Evolutionary conservation across 805 yeast species (phyloP), one percentile per base, ranked within the genome.

Genomic region (Nakazawaea ishiwadae): DNA sequence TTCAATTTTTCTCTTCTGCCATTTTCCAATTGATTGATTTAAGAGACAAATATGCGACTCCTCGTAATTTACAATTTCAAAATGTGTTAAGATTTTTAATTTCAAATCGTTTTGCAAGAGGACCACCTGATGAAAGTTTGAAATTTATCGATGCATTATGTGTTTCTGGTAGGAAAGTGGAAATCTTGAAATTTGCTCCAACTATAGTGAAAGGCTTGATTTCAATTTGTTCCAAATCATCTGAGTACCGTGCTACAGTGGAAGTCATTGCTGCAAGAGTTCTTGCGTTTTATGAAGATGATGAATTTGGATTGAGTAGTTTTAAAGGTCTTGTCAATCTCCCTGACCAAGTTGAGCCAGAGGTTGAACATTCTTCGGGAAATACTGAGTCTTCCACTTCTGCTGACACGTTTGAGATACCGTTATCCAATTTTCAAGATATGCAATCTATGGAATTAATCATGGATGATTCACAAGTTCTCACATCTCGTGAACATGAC

Each of bases 401-500:
- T n/a, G n/a, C n/a, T n/a, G n/a, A n/a, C n/a, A n/a, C n/a, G n/a
- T n/a, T n/a, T n/a, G n/a, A n/a, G n/a, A n/a, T n/a, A n/a, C n/a
- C n/a, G n/a, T n/a, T n/a, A n/a, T n/a, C n/a, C n/a, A n/a, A n/a
- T n/a, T n/a, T n/a, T n/a, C n/a, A n/a, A n/a, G n/a, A n/a, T n/a
- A n/a, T n/a, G n/a, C n/a, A n/a, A n/a, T 34, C 37, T n/a, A 23
- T 34, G 37, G 37, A 34, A 23, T 29, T 34, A 5, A 14, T 34
- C 11, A 34, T 34, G 37, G 37, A 34, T 8, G 18, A 23, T 31
- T 15, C 10, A 12, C 33, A 15, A 17, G 7, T n/a, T n/a, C n/a
- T n/a, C n/a, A n/a, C n/a, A n/a, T n/a, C n/a, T n/a, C n/a, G n/a
- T n/a, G n/a, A n/a, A n/a, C n/a, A n/a, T n/a, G n/a, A n/a, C n/a